Evolutionary conservation across 2,329 filamentous ascomycete species (phyloP), one percentile per base, ranked within the genome.

Genomic region (Colletotrichum noveboracense): DNA sequence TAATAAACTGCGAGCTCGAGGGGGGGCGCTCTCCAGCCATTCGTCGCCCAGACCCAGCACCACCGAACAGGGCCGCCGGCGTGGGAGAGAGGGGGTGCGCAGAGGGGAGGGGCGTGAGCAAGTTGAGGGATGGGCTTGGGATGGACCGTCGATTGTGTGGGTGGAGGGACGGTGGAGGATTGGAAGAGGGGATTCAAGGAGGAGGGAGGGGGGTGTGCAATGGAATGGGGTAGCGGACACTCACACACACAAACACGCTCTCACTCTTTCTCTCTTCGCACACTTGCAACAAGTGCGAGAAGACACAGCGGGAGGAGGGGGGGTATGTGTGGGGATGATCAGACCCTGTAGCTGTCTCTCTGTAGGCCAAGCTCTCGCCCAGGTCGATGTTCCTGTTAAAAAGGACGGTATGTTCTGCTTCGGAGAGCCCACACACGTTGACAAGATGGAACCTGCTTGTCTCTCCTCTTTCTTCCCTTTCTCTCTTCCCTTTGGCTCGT

Each of bases 1-100:
- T 76, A 77, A 77, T 76, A 77, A 72, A 76, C 73, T 72, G 73
- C 62, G 68, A 75, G 73, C 43, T 64, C 43, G 73, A 73, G 62
- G 69, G 69, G 73, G 73, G 73, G 56, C 69, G 38, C 73, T 62
- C 73, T 68, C 64, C 69, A 75, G 55, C 69, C 62, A 75, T 75
- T 68, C 73, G 73, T 68, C 73, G 73, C 69, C 73, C 65, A 75
- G 73, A 75, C 69, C 73, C 69, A 75, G 72, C 72, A 75, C 72
- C 72, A 75, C 69, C 72, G 56, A 72, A 62, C 69, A 75, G 69
- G 73, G 73, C 69, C 73, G 69, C 69, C 73, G 73, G 73, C 73
- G 73, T 75, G 73, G 73, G 69, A 67, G 71, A 61, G 61, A 55
- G 69, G 73, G 73, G 62, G 69, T 73, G 71, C 26, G 38, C n/a